Conservation (phyloP, 208 protist genomes). For the Novymonas esmeraldas region DNA sequence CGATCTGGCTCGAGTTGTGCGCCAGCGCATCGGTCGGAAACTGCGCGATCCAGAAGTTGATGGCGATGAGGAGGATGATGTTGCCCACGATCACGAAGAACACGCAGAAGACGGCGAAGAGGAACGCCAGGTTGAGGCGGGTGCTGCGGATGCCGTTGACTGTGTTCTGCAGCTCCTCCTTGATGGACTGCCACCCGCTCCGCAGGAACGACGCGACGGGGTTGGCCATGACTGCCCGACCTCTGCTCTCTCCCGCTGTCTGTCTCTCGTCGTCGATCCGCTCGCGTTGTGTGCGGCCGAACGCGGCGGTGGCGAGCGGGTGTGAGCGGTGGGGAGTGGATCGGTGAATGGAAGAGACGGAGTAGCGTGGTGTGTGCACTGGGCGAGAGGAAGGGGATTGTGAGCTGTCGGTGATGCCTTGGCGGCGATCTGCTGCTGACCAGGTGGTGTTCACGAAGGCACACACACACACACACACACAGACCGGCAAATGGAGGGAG, state of each 20-base stretch:
- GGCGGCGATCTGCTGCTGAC: too few species aligned
- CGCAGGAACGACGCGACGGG: conserved; percentile 7
- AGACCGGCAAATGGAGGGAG: not conserved
- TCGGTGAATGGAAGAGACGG: too few species aligned
- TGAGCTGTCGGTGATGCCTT: too few species aligned
- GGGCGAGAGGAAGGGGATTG: too few species aligned
- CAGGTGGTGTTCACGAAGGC: too few species aligned
- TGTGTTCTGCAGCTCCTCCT: conserved; percentile 30
- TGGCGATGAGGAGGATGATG: conserved; percentile 67
- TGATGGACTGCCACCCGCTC: conserved; percentile 22
- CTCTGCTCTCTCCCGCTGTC: not conserved
- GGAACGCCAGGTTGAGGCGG: conserved; percentile 32
- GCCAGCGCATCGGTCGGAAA: conserved; percentile 40
- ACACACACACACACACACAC: conserved; percentile 3
- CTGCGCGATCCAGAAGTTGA: conserved; percentile 78
- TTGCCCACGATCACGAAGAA: conserved; percentile 75
- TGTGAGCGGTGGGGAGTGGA: too few species aligned
- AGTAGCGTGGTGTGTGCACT: too few species aligned
- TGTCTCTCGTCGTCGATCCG: too few species aligned
- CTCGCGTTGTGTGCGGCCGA: not conserved
- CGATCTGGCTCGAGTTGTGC: conserved; percentile 68
- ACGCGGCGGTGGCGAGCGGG: not conserved
- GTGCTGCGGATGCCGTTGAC: conserved; percentile 44
- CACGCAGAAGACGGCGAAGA: conserved; percentile 77
- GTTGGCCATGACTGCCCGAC: too few species aligned